A percentile compares a stretch with the other conserved stretches of the same genome.
phyloP scores from a whole-genome alignment of 208 protist genomes.

The Borovskyia barvae region DNA sequence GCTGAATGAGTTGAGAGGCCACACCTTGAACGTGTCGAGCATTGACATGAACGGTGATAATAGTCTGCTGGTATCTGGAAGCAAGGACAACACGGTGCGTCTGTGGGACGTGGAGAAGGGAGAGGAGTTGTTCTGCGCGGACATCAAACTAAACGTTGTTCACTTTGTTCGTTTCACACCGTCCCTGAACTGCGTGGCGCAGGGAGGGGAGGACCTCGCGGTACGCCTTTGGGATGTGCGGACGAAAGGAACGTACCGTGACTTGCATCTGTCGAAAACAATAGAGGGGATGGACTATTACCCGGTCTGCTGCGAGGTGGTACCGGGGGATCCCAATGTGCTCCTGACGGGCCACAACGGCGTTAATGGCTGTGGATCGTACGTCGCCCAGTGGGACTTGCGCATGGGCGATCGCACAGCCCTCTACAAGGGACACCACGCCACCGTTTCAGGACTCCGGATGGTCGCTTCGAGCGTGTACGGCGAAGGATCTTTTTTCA shows the following conservation, averaged over 20 bases:
- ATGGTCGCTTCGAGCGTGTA: slow-evolving; percentile 25
- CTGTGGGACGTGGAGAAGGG: slow-evolving; percentile 60
- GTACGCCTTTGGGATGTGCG: slow-evolving; percentile 75
- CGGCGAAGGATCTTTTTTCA: slow-evolving; percentile 42
- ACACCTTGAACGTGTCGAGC: slow-evolving; percentile 62
- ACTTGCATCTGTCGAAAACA: slow-evolving; percentile 42
- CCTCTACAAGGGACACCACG: slow-evolving; percentile 45
- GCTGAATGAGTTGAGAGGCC: slow-evolving; percentile 41
- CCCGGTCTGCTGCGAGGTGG: slow-evolving; percentile 49
- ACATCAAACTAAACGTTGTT: slow-evolving; percentile 76
- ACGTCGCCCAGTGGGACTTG: slow-evolving; percentile 72
- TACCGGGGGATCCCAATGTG: slow-evolving; percentile 19
- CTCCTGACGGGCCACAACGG: slow-evolving; percentile 77
- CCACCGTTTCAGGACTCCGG: slow-evolving; percentile 44
- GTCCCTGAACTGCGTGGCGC: slow-evolving; percentile 56
- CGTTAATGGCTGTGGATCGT: slow-evolving; percentile 60
- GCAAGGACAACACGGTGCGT: slow-evolving; percentile 77
- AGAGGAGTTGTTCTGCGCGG: slow-evolving; percentile 57
- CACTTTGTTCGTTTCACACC: slow-evolving; percentile 67
- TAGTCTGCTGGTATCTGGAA: slow-evolving; percentile 54
- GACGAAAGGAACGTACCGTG: slow-evolving; percentile 20
- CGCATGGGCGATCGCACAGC: slow-evolving; percentile 45
- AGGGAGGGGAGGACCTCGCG: slow-evolving; percentile 68
- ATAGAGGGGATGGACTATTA: slow-evolving; percentile 68
- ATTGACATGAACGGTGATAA: slow-evolving; percentile 33